Evolutionary conservation across 768 basidiomycete species (phyloP).

Genomic region (Cystofilobasidium ferigula): DNA sequence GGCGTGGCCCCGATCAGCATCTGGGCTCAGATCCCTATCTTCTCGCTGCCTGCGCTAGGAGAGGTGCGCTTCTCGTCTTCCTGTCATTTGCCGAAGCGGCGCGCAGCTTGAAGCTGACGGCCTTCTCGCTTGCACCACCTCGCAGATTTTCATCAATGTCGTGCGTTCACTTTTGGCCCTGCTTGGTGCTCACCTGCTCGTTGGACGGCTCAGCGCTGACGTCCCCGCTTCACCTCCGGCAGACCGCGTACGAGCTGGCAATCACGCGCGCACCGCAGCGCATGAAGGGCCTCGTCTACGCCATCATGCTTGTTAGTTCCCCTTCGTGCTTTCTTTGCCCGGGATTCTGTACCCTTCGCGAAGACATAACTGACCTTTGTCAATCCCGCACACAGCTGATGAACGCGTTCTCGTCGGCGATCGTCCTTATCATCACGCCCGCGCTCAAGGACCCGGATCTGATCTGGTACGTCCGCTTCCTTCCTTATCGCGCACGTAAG

Average conservation of each 20-base stretch:
- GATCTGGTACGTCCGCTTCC: too few relatives aligned
- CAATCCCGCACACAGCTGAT: too few relatives aligned
- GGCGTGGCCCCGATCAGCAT: constrained; percentile 25
- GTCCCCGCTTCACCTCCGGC: not conserved
- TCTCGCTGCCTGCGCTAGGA: constrained; percentile 6
- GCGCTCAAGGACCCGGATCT: constrained; percentile 35
- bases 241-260: not conserved
- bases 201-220: too few relatives aligned
- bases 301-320: constrained; percentile 31
- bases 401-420: constrained; percentile 34
- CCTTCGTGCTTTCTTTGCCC: too few relatives aligned
- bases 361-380: too few relatives aligned
- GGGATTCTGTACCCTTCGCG: too few relatives aligned
- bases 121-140: constrained; percentile 33
- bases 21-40: constrained; percentile 35
- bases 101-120: too few relatives aligned
- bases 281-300: constrained; percentile 34
- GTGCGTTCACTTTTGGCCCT: not conserved
- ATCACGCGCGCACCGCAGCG: constrained; percentile 31
- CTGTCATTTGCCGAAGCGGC: not conserved
- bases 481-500: too few relatives aligned
- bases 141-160: constrained; percentile 36
- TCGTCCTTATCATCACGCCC: constrained; percentile 27
- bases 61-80: not conserved
- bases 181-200: not conserved